Evolutionary conservation across 495 filamentous ascomycete species (phyloP), one percentile per base, ranked within the genome.

Genomic region (Talaromyces proteolyticus): DNA sequence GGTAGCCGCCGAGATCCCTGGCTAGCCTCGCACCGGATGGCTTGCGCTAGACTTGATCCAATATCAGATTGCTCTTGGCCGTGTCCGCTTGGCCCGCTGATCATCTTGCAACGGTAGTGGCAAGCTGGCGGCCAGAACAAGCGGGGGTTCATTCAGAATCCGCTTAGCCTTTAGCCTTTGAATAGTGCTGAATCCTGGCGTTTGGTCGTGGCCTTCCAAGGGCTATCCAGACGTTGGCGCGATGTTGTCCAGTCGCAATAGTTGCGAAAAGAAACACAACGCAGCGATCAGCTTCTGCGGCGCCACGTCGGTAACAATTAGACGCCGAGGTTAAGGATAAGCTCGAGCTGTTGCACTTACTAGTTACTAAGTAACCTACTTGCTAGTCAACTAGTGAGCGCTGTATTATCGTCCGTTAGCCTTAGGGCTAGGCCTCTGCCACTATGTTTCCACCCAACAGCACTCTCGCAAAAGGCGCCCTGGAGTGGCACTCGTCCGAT

Each of bases 1-100:
- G 43, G 22, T 49, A 49, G 20, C 47, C 47, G 36, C 47, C 47
- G 21, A 34, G 47, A 22, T 39, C 47, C 47, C 47, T 25, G 11
- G 47, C 18, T 26, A 49, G 26, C 36, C n/a, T 37, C 22, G 44
- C 44, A 49, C 40, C 26, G 39, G 47, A 26, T 36, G 29, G 29
- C 29, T 10, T 14, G 8, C n/a, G n/a, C n/a, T n/a, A n/a, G n/a
- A n/a, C n/a, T n/a, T n/a, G n/a, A n/a, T n/a, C n/a, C n/a, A n/a
- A n/a, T n/a, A n/a, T n/a, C n/a, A n/a, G n/a, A n/a, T n/a, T n/a
- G n/a, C n/a, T n/a, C n/a, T n/a, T 34, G 29, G 4, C 8, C 29
- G 29, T 10, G 14, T 34, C 29, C 29, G 29, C 29, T 34, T 34
- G 29, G 29, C 14, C 29, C 29, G 29, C 29, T 34, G 29, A 34